Conservation (phyloP, 352 stramenopile genomes). For the Pythium scleroteichum region DNA sequence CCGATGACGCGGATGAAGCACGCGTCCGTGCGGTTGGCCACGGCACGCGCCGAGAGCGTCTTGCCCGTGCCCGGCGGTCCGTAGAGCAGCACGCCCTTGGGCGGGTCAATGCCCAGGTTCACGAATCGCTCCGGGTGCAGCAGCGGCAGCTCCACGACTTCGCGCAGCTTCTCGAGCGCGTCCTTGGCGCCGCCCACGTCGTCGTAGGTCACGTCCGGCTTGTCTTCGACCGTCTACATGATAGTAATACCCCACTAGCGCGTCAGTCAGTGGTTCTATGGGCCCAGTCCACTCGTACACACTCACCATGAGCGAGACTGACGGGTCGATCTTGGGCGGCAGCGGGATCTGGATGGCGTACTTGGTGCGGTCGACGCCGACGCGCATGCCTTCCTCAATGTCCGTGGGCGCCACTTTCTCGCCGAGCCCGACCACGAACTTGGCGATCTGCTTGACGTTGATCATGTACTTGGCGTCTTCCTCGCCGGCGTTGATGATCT, state of each 20-base stretch:
- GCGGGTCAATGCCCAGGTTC: conserved; percentile 98
- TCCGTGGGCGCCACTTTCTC: conserved; percentile 99
- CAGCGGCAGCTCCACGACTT: conserved; percentile 98
- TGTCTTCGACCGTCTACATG: conserved; percentile 99
- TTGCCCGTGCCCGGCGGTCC: conserved; percentile 97
- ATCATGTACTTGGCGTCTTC: conserved; percentile 99
- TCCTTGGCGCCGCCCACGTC: conserved; percentile 99
- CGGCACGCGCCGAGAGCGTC: conserved; percentile 95
- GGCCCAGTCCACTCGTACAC: too few species aligned
- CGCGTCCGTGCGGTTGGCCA: conserved; percentile 98
- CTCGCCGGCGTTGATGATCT: conserved; percentile 93
- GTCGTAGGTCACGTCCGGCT: conserved; percentile 99
- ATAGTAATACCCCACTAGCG: too few species aligned
- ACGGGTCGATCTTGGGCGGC: conserved; percentile 99
- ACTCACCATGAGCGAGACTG: conserved; percentile 88
- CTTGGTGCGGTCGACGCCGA: conserved; percentile 97
- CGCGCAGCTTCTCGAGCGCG: conserved; percentile 97
- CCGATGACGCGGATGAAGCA: conserved; percentile 99
- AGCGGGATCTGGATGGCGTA: conserved; percentile 98
- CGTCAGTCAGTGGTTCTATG: too few species aligned
- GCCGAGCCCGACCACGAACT: conserved; percentile 98
- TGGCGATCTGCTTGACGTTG: conserved; percentile 99
- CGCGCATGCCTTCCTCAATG: conserved; percentile 99
- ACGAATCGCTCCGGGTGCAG: conserved; percentile 99
- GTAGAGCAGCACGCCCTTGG: conserved; percentile 99